Percentiles rank a stretch among this genome's conserved stretches.
phyloP scores from a whole-genome alignment of 2,329 filamentous ascomycete species.

The Pezicula rhizophila region DNA sequence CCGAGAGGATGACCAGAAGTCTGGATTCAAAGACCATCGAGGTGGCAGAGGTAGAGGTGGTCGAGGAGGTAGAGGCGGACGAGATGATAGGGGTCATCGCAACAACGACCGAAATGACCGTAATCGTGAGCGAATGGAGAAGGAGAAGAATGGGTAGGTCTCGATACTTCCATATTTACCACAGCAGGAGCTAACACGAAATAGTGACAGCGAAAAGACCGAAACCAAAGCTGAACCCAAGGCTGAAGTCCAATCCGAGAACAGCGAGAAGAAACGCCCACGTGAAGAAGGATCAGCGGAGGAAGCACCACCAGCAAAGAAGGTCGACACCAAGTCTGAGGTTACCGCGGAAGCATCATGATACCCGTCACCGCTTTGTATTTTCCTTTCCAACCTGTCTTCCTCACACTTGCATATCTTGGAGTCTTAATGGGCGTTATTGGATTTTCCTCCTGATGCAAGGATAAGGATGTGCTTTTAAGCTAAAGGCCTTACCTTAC shows the following conservation, averaged over 20 bases:
- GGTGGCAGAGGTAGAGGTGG: slow-evolving; percentile 31
- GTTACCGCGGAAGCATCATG: slow-evolving; percentile 18
- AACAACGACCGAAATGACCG: slow-evolving; percentile 23
- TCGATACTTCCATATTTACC: neutral
- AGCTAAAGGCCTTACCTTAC: slow-evolving; percentile 3
- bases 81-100: slow-evolving; percentile 33
- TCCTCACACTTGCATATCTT: neutral
- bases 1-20: slow-evolving; percentile 55
- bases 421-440: neutral
- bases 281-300: slow-evolving; percentile 15
- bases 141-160: slow-evolving; percentile 18
- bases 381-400: slow-evolving; percentile 3
- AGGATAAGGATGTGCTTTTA: too few relatives aligned
- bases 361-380: slow-evolving; percentile 14
- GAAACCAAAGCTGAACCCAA: slow-evolving; percentile 11
- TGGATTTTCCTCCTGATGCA: too few relatives aligned
- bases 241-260: slow-evolving; percentile 3
- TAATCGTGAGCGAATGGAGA: slow-evolving; percentile 29
- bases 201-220: slow-evolving; percentile 8
- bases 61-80: slow-evolving; percentile 39
- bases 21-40: slow-evolving; percentile 43
- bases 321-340: slow-evolving; percentile 41
- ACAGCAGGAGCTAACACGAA: slow-evolving; percentile 8
- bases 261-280: slow-evolving; percentile 14
- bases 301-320: slow-evolving; percentile 51